Percentiles rank a stretch among this genome's conserved stretches.
Evolutionary conservation across 78 protist genomes (phyloP).

Genomic region (Guillardia theta): DNA sequence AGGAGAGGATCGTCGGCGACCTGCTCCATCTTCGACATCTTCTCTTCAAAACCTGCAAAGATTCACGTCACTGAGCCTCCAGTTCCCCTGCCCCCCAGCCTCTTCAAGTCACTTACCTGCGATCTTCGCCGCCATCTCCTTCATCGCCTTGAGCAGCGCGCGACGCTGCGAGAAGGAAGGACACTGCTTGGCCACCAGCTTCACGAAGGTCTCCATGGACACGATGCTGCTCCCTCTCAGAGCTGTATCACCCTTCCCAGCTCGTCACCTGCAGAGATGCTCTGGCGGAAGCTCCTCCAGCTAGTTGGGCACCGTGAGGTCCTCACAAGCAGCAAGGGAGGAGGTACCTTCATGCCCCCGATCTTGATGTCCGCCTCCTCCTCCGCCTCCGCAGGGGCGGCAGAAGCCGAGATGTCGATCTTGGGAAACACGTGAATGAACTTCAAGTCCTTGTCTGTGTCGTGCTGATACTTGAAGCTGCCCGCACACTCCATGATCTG

Average conservation of each 20-base stretch:
- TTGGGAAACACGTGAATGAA: slow-evolving; percentile 40
- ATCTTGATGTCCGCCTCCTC: neutral
- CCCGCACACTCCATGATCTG: neutral
- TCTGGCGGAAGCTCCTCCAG: neutral
- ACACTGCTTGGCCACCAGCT: neutral
- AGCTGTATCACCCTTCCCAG: too few relatives aligned
- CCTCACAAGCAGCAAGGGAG: neutral
- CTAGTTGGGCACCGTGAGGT: too few relatives aligned
- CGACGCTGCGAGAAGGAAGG: neutral
- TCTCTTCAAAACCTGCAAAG: neutral
- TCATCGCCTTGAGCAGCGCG: neutral
- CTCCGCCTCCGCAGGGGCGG: neutral
- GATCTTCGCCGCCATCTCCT: neutral
- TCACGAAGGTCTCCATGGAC: neutral
- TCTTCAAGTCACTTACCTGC: too few relatives aligned
- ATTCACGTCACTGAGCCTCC: too few relatives aligned
- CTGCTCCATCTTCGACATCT: neutral
- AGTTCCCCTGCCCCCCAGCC: too few relatives aligned
- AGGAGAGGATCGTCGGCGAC: neutral
- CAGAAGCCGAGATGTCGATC: neutral
- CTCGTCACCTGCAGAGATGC: neutral
- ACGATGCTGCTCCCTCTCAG: too few relatives aligned
- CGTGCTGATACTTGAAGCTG: slow-evolving; percentile 31
- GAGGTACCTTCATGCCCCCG: neutral
- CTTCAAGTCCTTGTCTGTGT: slow-evolving; percentile 48